A percentile compares a stretch with the other conserved stretches of the same genome.
Conservation (phyloP, 2,329 filamentous ascomycete species). For the Lasiodiplodia citricola region DNA sequence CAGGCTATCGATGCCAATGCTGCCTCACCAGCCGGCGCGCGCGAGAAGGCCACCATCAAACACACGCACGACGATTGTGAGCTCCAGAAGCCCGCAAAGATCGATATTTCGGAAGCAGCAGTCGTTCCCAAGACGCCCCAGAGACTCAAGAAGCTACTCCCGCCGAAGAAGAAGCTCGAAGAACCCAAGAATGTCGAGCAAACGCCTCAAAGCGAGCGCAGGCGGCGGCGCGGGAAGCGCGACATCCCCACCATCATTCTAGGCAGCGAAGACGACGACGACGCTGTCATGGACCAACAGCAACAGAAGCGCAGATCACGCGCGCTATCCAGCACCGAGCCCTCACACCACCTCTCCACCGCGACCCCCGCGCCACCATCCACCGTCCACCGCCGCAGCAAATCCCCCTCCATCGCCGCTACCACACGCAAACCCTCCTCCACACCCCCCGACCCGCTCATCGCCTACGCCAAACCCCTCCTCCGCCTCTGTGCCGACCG, state of each 20-base stretch:
- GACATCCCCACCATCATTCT: not conserved
- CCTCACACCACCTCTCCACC: not conserved
- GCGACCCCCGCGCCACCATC: not conserved
- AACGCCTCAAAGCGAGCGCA: conserved; percentile 2
- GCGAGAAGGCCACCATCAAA: not conserved
- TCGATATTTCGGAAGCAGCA: not conserved
- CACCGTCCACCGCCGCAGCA: not conserved
- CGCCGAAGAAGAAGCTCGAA: not conserved
- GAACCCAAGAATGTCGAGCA: not conserved
- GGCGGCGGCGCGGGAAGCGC: not conserved
- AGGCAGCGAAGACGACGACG: not conserved
- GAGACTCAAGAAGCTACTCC: not conserved
- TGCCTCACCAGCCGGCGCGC: not conserved
- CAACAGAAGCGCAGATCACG: not conserved
- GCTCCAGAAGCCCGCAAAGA: too few species aligned
- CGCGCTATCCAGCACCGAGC: not conserved
- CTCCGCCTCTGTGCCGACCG: conserved; percentile 37
- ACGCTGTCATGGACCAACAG: not conserved
- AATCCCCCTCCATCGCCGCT: not conserved
- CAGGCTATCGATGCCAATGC: conserved; percentile 14
- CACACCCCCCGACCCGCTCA: not conserved
- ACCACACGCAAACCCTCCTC: not conserved
- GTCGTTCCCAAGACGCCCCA: not conserved
- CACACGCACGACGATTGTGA: not conserved
- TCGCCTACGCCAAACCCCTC: conserved; percentile 34